Percentiles rank a stretch among this genome's conserved stretches.
These are phyloP conservation scores for Neocallimastix lanati DNA, from an alignment of 192 early-diverging fungal species.

Conservation along the genomic window DNA sequence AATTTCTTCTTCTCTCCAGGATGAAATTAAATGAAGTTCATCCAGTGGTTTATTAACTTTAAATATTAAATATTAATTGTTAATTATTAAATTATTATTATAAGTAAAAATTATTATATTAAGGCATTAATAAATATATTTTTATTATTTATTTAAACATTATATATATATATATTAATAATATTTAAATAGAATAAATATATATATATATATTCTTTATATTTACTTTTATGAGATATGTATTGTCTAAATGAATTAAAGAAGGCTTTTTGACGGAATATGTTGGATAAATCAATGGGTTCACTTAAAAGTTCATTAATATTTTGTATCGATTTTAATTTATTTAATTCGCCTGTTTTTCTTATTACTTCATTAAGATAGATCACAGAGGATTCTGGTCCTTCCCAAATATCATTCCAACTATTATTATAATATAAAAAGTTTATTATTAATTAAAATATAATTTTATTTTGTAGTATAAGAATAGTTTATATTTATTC, in stretches of 20 bases:
- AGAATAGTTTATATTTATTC: no score
- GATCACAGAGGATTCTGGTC: background rate
- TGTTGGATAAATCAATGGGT: background rate
- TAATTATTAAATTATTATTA: no score
- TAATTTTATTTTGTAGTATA: no score
- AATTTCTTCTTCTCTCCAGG: background rate
- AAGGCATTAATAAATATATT: no score
- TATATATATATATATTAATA: no score
- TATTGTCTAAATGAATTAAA: background rate
- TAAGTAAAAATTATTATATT: no score
- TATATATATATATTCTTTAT: no score
- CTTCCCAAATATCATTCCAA: background rate
- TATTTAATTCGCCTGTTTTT: background rate
- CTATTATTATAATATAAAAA: no score
- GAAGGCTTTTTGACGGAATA: background rate
- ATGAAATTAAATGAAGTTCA: background rate
- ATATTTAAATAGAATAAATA: no score
- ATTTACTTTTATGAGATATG: background rate
- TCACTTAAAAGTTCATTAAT: background rate
- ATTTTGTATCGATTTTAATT: background rate
- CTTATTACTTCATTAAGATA: background rate
- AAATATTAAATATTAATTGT: background rate
- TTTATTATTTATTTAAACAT: no score
- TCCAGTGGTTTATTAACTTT: background rate
- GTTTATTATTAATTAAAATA: no score